Evolutionary conservation across 352 stramenopile genomes (phyloP), one percentile per base, ranked within the genome.

Genomic region (Phytophthora tentaculata): DNA sequence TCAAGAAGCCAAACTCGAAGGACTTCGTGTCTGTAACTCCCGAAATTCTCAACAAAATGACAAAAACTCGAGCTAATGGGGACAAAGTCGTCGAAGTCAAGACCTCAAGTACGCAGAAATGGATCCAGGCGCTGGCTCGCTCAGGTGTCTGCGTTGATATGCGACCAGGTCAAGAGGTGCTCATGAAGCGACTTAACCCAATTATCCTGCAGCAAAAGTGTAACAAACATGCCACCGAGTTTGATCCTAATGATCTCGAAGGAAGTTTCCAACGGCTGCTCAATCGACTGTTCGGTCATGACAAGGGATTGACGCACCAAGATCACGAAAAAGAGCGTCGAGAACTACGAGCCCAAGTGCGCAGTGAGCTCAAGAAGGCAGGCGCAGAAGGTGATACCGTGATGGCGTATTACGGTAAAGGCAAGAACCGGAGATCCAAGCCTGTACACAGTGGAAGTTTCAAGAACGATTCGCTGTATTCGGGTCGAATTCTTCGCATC

Each of bases 261-360:
- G 82, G 80, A 9, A 91, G 80, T 35, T 92, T 91, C 37, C 82
- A 91, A 44, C 71, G 83, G 2, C 61, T 92, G 39, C 69, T 92
- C 1, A 92, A 92, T 54, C 73, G 71, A 0, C 79, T 90, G 29
- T 92, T 89, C 37, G 32, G 43, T 1, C 84, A 92, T 35, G 67
- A 86, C 35, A 67, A 71, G 9, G 62, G 73, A 3, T 62, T 63
- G 0, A 81, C 79, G 2, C 58, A 79, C 17, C 41, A 75, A 26
- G 73, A 87, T 3, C 66, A 86, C 24, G 82, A 88, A 17, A 69
- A 80, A 10, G 74, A 78, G 32, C 62, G 77, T 56, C 77, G 70
- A 0, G 64, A 78, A 14, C 57, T 84, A 5, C 79, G 84, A 12
- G 63, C 73, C 5, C 71, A 73, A 44, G 41, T 91, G 22, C 77